Conservation (phyloP, 2,329 filamentous ascomycete genomes). For the Beauveria rudraprayagi region DNA sequence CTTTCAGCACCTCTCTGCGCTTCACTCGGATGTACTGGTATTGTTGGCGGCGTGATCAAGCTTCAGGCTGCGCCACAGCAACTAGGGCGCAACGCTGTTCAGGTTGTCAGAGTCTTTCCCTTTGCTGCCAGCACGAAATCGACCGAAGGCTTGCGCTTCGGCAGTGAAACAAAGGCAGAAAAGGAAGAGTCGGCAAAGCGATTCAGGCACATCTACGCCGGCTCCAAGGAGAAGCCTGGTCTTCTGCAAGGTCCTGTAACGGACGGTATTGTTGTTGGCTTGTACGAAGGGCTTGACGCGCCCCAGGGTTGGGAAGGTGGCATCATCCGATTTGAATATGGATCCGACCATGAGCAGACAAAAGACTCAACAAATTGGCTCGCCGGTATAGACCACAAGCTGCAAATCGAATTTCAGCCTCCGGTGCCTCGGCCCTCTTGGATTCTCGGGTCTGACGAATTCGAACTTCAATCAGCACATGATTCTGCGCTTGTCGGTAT, state of each 20-base stretch:
- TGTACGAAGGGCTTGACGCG: constrained; percentile 44
- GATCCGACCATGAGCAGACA: constrained; percentile 31
- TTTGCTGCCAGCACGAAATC: constrained; percentile 56
- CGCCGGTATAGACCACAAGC: constrained; percentile 65
- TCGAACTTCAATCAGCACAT: constrained; percentile 48
- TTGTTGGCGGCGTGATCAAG: constrained; percentile 81
- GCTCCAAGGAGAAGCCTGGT: constrained; percentile 44
- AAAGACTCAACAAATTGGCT: constrained; percentile 59
- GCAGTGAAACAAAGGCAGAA: constrained; percentile 76
- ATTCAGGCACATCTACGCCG: constrained; percentile 64
- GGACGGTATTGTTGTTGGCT: constrained; percentile 71
- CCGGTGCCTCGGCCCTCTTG: constrained; percentile 60
- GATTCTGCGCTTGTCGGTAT: constrained; percentile 72
- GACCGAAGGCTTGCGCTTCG: constrained; percentile 69
- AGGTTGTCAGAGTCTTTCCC: constrained; percentile 69
- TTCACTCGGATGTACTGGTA: constrained; percentile 59
- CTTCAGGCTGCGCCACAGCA: constrained; percentile 74
- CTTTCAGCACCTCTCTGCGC: constrained; percentile 71
- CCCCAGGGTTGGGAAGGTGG: constrained; percentile 72
- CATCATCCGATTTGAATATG: constrained; percentile 64
- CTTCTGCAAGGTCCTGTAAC: constrained; percentile 79
- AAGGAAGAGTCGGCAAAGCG: constrained; percentile 67
- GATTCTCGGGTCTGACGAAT: constrained; percentile 34
- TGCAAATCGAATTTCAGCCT: constrained; percentile 67
- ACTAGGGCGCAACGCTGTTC: constrained; percentile 56